Base-by-base conservation (phyloP, 441 rosid species). In the Breynia disticha region DNA sequence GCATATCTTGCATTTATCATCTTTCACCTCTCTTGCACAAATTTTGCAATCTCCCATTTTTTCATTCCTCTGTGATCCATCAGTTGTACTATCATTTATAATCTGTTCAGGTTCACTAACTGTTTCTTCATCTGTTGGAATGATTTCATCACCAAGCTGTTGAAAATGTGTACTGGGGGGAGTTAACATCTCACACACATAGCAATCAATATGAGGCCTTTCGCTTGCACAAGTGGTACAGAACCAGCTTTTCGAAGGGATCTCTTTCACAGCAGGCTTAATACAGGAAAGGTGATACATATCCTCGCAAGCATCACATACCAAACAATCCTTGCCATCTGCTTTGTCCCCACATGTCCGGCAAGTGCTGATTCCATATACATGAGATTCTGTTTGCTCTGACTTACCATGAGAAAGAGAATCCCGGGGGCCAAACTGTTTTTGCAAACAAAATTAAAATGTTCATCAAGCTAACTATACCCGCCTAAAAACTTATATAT, bases 271-370 rank as follows among this genome's bases (percentile, higher is more conserved):
- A 57, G 85, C 82, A 39, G 95, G 95, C 56, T 81, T 73, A 51
- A 81, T 86, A 63, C 97, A 91, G 56, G 83, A 68, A 68, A 88
- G 73, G 63, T 88, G 98, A 71, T 79, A 84, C 67, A 76, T 72
- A 57, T 79, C 86, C 70, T 88, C 95, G 7, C 98, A 91, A 32
- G 89, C 83, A 76, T 86, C 91, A 67, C 97, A 93, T 19, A 83
- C 83, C 67, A 93, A 76, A 65, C 77, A 78, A 52, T 79, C 76
- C 68, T 53, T 71, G 59, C 69, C 85, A 52, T 72, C 83, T 63
- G 90, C 90, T 50, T 76, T 81, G 59, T 65, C 74, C 65, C 83
- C 88, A 69, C 98, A 88, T 17, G 53, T 65, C 69, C 76, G 73
- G 74, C 85, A 82, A 62, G 67, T 54, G 73, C 85, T 68, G 49